These are phyloP conservation scores for Fusarium odoratissimum DNA, from an alignment of 2,329 filamentous ascomycete genomes.

Conservation along the genomic window DNA sequence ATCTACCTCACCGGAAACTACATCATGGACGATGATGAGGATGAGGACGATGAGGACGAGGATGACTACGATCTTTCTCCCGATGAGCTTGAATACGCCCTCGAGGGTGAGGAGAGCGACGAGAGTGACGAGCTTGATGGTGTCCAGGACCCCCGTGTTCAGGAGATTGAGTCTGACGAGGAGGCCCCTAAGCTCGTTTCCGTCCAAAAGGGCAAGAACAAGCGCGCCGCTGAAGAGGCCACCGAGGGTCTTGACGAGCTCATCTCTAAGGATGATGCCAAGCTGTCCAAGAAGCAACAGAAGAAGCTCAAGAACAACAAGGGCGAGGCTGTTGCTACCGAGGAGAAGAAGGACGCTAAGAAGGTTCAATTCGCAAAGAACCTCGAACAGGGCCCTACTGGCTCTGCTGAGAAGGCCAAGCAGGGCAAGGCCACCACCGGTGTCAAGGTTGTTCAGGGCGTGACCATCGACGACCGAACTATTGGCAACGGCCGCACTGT, in stretches of 20 bases:
- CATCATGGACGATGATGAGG: constrained; percentile 77
- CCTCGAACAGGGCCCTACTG: constrained; percentile 94
- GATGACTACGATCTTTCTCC: constrained; percentile 85
- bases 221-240: constrained; percentile 84
- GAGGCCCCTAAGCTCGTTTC: constrained; percentile 72
- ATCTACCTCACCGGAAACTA: constrained; percentile 98
- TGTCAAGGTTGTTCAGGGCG: constrained; percentile 85
- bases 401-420: constrained; percentile 65
- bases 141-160: constrained; percentile 82
- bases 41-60: constrained; percentile 73
- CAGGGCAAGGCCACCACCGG: constrained; percentile 65
- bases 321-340: constrained; percentile 79
- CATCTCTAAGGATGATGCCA: constrained; percentile 82
- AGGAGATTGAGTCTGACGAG: constrained; percentile 80
- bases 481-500: constrained; percentile 83
- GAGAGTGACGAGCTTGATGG: constrained; percentile 82
- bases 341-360: constrained; percentile 75
- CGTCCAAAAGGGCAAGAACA: constrained; percentile 84
- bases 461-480: constrained; percentile 97
- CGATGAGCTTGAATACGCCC: constrained; percentile 79
- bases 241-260: constrained; percentile 81
- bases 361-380: constrained; percentile 99
- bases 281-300: constrained; percentile 93
- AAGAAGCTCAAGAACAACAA: constrained; percentile 99
- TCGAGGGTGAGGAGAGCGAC: constrained; percentile 78